Conservation (phyloP, 1,284 basidiomycete genomes). For the Pseudozyma sp. region DNA sequence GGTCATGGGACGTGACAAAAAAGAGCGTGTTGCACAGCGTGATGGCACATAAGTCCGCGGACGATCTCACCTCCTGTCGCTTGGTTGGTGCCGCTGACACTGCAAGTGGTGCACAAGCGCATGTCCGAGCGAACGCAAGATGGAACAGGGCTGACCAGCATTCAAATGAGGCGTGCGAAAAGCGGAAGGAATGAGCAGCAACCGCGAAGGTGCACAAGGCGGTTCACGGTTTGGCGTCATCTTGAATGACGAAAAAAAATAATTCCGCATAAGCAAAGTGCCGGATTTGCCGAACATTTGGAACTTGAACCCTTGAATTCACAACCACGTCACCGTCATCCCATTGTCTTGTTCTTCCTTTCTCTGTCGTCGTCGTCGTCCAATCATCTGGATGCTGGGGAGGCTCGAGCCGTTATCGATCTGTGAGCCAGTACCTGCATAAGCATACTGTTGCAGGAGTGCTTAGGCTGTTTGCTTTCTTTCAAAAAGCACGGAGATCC, state of each 20-base stretch:
- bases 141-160: too few relatives aligned
- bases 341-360: not conserved
- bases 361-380: too few relatives aligned
- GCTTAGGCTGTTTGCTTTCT: too few relatives aligned
- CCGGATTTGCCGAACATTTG: constrained; percentile 2
- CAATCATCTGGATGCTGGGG: too few relatives aligned
- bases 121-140: not conserved
- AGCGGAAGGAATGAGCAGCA: not conserved
- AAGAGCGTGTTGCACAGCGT: not conserved
- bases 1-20: constrained; percentile 8
- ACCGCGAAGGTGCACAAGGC: not conserved
- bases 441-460: too few relatives aligned
- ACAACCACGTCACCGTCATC: not conserved
- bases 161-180: not conserved
- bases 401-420: too few relatives aligned
- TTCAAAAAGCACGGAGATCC: too few relatives aligned
- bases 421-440: too few relatives aligned
- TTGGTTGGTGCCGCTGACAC: too few relatives aligned
- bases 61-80: too few relatives aligned
- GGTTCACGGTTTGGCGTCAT: not conserved
- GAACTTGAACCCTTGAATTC: not conserved
- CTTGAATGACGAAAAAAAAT: too few relatives aligned
- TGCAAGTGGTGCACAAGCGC: not conserved
- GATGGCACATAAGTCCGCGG: too few relatives aligned
- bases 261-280: not conserved